phyloP scores from a whole-genome alignment of 768 basidiomycete species.

The Rhodocollybia butyracea region DNA sequence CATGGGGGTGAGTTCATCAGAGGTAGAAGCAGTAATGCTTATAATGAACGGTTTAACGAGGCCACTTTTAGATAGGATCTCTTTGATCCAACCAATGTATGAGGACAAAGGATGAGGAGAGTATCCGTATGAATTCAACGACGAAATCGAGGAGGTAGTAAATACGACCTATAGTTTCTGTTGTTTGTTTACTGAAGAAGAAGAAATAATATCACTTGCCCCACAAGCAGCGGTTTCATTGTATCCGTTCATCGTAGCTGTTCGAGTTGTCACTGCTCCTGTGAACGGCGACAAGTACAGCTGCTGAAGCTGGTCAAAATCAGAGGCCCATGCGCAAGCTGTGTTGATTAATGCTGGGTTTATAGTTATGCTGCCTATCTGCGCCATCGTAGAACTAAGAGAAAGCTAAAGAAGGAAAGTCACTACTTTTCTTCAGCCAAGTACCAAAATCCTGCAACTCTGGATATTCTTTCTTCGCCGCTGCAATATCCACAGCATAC shows the following conservation, averaged over 20 bases:
- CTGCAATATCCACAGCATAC: no score
- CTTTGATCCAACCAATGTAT: slow-evolving; percentile 64
- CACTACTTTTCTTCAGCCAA: background rate
- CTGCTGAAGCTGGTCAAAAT: slow-evolving; percentile 55
- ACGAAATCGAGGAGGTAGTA: slow-evolving; percentile 43
- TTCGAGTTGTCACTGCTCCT: slow-evolving; percentile 80
- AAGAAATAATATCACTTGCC: slow-evolving; percentile 33
- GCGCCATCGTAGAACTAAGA: slow-evolving; percentile 40
- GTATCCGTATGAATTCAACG: slow-evolving; percentile 86
- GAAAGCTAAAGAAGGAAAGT: background rate
- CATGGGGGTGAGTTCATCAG: slow-evolving; percentile 51
- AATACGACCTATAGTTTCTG: slow-evolving; percentile 54
- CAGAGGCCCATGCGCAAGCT: slow-evolving; percentile 80
- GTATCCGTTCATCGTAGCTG: slow-evolving; percentile 70
- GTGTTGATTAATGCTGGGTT: slow-evolving; percentile 72
- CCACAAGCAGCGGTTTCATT: slow-evolving; percentile 60
- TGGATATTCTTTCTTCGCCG: no score
- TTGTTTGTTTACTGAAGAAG: slow-evolving; percentile 6
- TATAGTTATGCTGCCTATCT: slow-evolving; percentile 52
- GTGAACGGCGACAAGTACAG: slow-evolving; percentile 68
- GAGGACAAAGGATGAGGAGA: slow-evolving; percentile 69
- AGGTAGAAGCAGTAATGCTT: slow-evolving; percentile 66
- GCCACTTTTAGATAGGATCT: slow-evolving; percentile 36
- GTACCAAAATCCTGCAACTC: no score
- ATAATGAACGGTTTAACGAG: slow-evolving; percentile 69